Conservation (phyloP, 78 protist species). For the Dictyostelium purpureum region DNA sequence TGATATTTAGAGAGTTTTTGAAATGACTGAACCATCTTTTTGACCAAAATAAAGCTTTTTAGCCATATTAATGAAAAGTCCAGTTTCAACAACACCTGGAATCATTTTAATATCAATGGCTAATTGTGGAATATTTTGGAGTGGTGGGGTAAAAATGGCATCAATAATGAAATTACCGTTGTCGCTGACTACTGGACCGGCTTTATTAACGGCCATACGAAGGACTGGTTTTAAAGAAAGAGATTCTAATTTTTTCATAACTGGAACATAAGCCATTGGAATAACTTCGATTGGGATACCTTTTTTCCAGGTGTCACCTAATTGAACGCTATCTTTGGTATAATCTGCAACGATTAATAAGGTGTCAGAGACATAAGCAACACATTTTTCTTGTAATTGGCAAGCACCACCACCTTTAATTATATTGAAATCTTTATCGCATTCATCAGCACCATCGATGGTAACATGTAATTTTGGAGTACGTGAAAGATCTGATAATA, state of each 20-base stretch:
- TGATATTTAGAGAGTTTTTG: conserved; percentile 20
- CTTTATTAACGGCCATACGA: conserved; percentile 87
- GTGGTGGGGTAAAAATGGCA: conserved; percentile 52
- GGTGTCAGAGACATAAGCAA: conserved; percentile 67
- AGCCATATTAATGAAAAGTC: conserved; percentile 83
- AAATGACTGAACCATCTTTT: conserved; percentile 80
- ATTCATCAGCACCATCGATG: conserved; percentile 94
- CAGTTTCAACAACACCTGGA: conserved; percentile 92
- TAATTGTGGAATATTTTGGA: conserved; percentile 9
- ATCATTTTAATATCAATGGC: conserved; percentile 34
- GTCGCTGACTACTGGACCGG: conserved; percentile 92
- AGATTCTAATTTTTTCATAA: conserved; percentile 21
- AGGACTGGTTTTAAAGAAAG: conserved; percentile 2
- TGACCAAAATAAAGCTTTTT: conserved; percentile 79
- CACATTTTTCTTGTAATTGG: conserved; percentile 88
- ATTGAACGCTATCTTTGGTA: conserved; percentile 62
- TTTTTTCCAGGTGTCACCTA: conserved; percentile 85
- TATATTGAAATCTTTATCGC: conserved; percentile 64
- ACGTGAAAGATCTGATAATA: conserved; percentile 60
- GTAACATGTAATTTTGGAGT: conserved; percentile 84
- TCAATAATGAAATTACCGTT: conserved; percentile 91
- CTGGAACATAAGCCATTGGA: conserved; percentile 80
- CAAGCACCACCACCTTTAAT: conserved; percentile 89
- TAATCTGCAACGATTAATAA: conserved; percentile 89
- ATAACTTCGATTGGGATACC: conserved; percentile 93